phyloP scores from a whole-genome alignment of 1,139 yeast species.

The Suhomyces bolitotheri region DNA sequence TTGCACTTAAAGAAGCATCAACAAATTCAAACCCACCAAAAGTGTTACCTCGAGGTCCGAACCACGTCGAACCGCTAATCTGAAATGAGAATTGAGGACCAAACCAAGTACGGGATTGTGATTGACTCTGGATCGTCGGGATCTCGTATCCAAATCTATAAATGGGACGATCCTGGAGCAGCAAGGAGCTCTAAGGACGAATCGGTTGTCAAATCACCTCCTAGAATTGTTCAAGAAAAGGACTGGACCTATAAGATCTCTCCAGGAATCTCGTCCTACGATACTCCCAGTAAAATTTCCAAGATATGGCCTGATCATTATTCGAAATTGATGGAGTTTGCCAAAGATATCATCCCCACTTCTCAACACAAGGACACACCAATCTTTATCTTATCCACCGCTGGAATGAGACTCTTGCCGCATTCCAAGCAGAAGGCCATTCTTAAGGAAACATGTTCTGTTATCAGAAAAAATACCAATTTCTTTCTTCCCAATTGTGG shows the following conservation, averaged over 20 bases:
- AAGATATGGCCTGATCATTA: constrained; percentile 65
- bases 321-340: constrained; percentile 53
- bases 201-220: constrained; percentile 51
- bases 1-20: too few relatives aligned
- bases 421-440: constrained; percentile 46
- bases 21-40: too few relatives aligned
- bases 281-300: constrained; percentile 31
- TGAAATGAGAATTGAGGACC: background rate
- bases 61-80: too few relatives aligned
- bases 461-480: constrained; percentile 47
- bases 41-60: too few relatives aligned
- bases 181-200: constrained; percentile 25
- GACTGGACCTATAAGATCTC: constrained; percentile 62
- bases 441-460: constrained; percentile 52
- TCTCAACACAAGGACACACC: constrained; percentile 60
- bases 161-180: constrained; percentile 55
- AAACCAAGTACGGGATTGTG: constrained; percentile 61
- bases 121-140: constrained; percentile 85
- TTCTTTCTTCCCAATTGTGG: constrained; percentile 55
- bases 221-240: constrained; percentile 57
- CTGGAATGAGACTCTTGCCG: constrained; percentile 74
- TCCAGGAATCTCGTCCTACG: constrained; percentile 69
- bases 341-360: constrained; percentile 58
- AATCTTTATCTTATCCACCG: constrained; percentile 72
- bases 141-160: constrained; percentile 67